These are phyloP conservation scores for Taphrina sp. DNA, from an alignment of 1,139 yeast genomes.

Conservation along the genomic window DNA sequence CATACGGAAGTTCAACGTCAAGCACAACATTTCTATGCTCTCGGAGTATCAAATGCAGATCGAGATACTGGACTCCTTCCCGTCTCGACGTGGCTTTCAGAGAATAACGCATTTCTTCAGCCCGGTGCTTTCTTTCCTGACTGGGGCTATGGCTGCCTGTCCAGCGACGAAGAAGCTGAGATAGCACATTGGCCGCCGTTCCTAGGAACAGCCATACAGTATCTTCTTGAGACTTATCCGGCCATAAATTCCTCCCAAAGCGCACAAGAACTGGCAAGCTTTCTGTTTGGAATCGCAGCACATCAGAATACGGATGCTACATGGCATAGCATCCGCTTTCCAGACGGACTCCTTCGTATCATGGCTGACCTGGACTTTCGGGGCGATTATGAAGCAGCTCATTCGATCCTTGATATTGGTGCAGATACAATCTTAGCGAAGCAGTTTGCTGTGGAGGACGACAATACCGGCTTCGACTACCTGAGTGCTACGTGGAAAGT, in stretches of 20 bases:
- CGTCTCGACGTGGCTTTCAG: conserved; percentile 2
- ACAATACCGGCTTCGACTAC: conserved; percentile 42
- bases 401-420: conserved; percentile 54
- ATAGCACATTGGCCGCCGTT: conserved; percentile 67
- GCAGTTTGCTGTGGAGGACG: conserved; percentile 44
- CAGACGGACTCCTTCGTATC: conserved; percentile 54
- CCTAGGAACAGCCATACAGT: conserved; percentile 48
- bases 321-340: conserved; percentile 60
- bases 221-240: conserved; percentile 45
- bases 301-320: conserved; percentile 62
- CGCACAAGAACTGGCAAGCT: conserved; percentile 48
- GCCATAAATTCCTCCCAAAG: not conserved
- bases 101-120: conserved; percentile 2
- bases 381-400: conserved; percentile 52
- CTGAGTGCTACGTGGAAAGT: conserved; percentile 48
- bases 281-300: conserved; percentile 54
- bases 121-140: conserved; percentile 63
- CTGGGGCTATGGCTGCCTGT: conserved; percentile 58
- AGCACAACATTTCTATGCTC: not conserved
- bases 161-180: conserved; percentile 54
- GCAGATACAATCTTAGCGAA: conserved; percentile 56
- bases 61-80: not conserved
- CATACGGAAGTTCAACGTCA: conserved; percentile 19
- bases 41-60: not conserved
- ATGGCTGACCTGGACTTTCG: conserved; percentile 53